Percentiles rank a stretch among this genome's conserved stretches.
These are phyloP conservation scores for Chaetomium cochliodes DNA, from an alignment of 495 filamentous ascomycete genomes.

Conservation along the genomic window DNA sequence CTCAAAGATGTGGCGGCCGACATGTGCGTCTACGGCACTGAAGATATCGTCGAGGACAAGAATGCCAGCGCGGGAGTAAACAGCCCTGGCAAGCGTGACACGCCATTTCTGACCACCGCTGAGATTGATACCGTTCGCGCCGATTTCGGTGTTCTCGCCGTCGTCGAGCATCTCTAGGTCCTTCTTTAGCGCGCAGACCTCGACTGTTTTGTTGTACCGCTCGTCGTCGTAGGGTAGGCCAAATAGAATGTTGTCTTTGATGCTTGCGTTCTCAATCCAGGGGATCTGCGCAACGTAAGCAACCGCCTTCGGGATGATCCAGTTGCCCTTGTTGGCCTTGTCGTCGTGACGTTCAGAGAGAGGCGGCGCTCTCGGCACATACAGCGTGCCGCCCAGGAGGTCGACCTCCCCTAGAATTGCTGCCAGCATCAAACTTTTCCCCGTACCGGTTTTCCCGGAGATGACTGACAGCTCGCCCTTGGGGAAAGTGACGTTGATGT, in stretches of 20 bases:
- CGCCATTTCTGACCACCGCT: conserved; percentile 84
- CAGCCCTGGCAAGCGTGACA: conserved; percentile 71
- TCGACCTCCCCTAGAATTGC: conserved; percentile 66
- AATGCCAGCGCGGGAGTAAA: conserved; percentile 78
- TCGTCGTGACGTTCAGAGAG: conserved; percentile 51
- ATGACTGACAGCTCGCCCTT: conserved; percentile 67
- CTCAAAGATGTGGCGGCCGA: conserved; percentile 74
- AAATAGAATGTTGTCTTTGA: conserved; percentile 73
- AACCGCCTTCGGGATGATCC: conserved; percentile 66
- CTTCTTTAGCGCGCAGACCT: conserved; percentile 69
- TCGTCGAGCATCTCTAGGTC: conserved; percentile 72
- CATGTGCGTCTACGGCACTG: conserved; percentile 70
- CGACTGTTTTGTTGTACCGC: conserved; percentile 64
- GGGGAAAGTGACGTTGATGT: conserved; percentile 66
- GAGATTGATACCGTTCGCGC: conserved; percentile 78
- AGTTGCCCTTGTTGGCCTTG: conserved; percentile 62
- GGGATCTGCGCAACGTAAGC: conserved; percentile 81
- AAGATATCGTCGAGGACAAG: conserved; percentile 85
- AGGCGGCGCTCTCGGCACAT: conserved; percentile 48
- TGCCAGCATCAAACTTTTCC: conserved; percentile 65
- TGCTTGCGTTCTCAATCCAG: conserved; percentile 81
- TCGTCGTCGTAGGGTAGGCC: conserved; percentile 64
- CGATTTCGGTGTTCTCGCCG: conserved; percentile 76
- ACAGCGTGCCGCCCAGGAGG: conserved; percentile 51
- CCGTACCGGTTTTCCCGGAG: conserved; percentile 64